Evolutionary conservation across 1,139 yeast species (phyloP).

Genomic region (Kurtzmaniella quercitrusa): DNA sequence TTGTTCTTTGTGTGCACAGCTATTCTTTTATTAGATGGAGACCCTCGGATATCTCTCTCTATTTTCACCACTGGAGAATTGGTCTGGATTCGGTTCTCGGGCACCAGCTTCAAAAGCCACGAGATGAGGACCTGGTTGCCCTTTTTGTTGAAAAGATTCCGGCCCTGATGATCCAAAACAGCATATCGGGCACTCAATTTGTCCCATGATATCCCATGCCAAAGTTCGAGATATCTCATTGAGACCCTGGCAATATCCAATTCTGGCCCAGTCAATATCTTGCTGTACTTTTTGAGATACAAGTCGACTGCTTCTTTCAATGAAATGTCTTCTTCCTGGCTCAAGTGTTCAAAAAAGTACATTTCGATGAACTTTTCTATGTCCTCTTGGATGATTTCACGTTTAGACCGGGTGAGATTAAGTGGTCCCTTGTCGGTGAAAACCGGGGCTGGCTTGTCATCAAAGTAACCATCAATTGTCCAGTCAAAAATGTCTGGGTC

Average conservation of each 20-base stretch:
- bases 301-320: conserved; percentile 43
- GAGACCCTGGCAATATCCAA: conserved; percentile 45
- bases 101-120: conserved; percentile 36
- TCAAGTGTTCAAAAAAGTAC: conserved; percentile 40
- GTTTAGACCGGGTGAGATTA: conserved; percentile 15
- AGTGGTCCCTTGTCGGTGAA: conserved; percentile 46
- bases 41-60: conserved; percentile 13
- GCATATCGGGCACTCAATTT: conserved; percentile 65
- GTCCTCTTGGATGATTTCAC: conserved; percentile 36
- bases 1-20: conserved; percentile 19
- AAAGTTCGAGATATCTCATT: conserved; percentile 59
- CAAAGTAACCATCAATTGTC: conserved; percentile 39
- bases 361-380: conserved; percentile 58
- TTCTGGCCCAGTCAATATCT: conserved; percentile 50
- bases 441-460: conserved; percentile 43
- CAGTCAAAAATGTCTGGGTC: conserved; percentile 22
- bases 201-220: conserved; percentile 76
- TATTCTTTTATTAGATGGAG: conserved; percentile 9
- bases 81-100: conserved; percentile 35
- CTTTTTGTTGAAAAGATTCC: conserved; percentile 62
- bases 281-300: conserved; percentile 44
- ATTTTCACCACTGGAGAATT: conserved; percentile 46
- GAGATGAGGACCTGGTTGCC: conserved; percentile 54
- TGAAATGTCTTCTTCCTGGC: conserved; percentile 46
- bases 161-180: conserved; percentile 63